Percentiles rank a stretch among this genome's conserved stretches.
phyloP scores from a whole-genome alignment of 2,329 filamentous ascomycete species.

The Bertia moriformis region DNA sequence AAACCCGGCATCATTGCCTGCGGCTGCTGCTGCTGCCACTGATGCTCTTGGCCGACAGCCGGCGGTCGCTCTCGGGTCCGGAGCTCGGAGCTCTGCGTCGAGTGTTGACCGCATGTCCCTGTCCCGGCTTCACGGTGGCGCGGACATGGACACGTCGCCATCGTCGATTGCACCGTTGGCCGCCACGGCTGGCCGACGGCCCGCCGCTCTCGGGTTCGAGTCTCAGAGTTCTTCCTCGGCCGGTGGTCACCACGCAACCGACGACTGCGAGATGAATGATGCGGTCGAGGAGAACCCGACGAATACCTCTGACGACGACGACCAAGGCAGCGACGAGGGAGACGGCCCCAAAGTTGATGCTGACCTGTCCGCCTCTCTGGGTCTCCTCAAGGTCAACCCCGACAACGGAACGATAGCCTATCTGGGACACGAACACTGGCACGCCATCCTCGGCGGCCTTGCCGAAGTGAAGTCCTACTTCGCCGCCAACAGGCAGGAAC shows the following conservation, averaged over 20 bases:
- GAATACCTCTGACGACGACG: too few relatives aligned
- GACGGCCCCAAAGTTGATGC: slow-evolving; percentile 57
- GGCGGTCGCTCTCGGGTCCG: slow-evolving; percentile 6
- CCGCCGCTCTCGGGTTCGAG: slow-evolving; percentile 13
- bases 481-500: slow-evolving; percentile 68
- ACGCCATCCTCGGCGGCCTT: slow-evolving; percentile 66
- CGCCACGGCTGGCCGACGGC: slow-evolving; percentile 6
- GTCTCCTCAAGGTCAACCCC: slow-evolving; percentile 67
- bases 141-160: too few relatives aligned
- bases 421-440: slow-evolving; percentile 73
- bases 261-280: slow-evolving; percentile 33
- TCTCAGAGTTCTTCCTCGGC: slow-evolving; percentile 28
- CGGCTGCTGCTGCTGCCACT: slow-evolving; percentile 36
- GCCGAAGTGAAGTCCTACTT: slow-evolving; percentile 91
- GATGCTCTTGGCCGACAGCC: slow-evolving; percentile 24
- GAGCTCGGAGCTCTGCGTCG: not conserved
- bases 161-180: too few relatives aligned
- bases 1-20: slow-evolving; percentile 28
- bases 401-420: slow-evolving; percentile 70
- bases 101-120: too few relatives aligned
- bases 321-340: too few relatives aligned
- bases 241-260: slow-evolving; percentile 37
- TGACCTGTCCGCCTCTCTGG: slow-evolving; percentile 56
- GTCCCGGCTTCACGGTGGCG: too few relatives aligned
- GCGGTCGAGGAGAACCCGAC: slow-evolving; percentile 39